Evolutionary conservation across 441 rosid genomes (phyloP), one percentile per base, ranked within the genome.

Genomic region (Dalechampia spathulata): DNA sequence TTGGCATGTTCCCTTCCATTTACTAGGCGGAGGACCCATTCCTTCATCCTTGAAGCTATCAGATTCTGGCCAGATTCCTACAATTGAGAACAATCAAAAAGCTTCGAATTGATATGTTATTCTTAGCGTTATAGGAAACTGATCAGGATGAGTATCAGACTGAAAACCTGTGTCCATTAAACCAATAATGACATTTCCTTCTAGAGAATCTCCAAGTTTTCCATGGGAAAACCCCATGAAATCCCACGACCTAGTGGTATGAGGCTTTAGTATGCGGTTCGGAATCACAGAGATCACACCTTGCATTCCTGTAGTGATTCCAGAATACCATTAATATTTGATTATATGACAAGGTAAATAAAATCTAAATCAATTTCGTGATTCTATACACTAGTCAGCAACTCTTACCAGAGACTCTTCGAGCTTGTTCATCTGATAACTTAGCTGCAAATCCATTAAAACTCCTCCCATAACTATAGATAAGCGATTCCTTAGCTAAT

Each of bases 171-270:
- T 52, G 61, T 77, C 78, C 3, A 73, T 20, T 22, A 75, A 66
- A 9, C 85, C 83, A 15, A 73, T 41, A 25, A 74, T 57, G 1
- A 64, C 32, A 56, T 77, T 57, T 40, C 80, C 68, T 57, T 73
- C 72, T 13, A 0, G 16, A 6, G 55, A 2, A 69, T 61, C 71
- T 50, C 43, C 39, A 73, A 57, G 14, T 73, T 60, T 37, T 12
- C 34, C 62, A 26, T 75, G 66, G 61, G 72, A 74, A 48, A 75
- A 73, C 63, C 73, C 77, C 64, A 85, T 78, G 72, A 89, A 89
- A 56, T 89, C 90, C 95, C 95, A 90, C 13, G 95, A 90, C 36
- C 88, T 87, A 42, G 93, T 90, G 0, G 97, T 90, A 66, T 84
- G 91, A 71, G 83, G 79, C 58, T 80, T 75, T 7, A 79, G 66